A percentile compares a stretch with the other conserved stretches of the same genome.
These are phyloP conservation scores for Mycena sp. DNA, from an alignment of 1,284 basidiomycete genomes.

Conservation along the genomic window DNA sequence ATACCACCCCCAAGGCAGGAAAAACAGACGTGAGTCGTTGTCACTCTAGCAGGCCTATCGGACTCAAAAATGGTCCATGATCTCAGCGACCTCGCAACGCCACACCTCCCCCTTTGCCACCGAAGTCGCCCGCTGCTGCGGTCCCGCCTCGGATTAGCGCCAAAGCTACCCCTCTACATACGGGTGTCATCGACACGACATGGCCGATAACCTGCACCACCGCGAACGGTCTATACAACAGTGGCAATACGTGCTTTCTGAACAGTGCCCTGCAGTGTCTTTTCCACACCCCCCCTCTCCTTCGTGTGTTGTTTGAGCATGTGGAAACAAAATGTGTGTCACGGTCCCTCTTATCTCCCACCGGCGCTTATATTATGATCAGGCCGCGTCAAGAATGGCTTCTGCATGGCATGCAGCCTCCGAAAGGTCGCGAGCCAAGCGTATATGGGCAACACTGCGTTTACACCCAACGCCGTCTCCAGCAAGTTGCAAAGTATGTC, in stretches of 20 bases:
- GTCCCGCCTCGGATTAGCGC: slow-evolving; percentile 24
- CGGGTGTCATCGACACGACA: slow-evolving; percentile 62
- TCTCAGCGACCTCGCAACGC: slow-evolving; percentile 30
- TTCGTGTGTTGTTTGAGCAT: slow-evolving; percentile 75
- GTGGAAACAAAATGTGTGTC: slow-evolving; percentile 59
- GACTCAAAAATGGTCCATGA: slow-evolving; percentile 22
- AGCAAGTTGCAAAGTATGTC: slow-evolving; percentile 74
- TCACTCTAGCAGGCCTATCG: slow-evolving; percentile 5
- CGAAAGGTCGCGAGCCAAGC: slow-evolving; percentile 63
- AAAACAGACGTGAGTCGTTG: slow-evolving; percentile 51
- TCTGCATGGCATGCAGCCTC: slow-evolving; percentile 85
- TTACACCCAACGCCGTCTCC: slow-evolving; percentile 71
- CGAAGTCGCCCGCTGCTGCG: slow-evolving; percentile 34
- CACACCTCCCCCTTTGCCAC: slow-evolving; percentile 35
- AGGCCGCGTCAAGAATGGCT: slow-evolving; percentile 67
- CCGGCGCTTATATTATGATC: slow-evolving; percentile 23
- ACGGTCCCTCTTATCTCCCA: slow-evolving; percentile 5
- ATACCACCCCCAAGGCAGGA: slow-evolving; percentile 60
- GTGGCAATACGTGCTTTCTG: slow-evolving; percentile 97
- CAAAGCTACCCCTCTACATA: slow-evolving; percentile 52
- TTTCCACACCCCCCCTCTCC: slow-evolving; percentile 91
- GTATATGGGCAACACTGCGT: slow-evolving; percentile 55
- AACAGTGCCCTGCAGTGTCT: slow-evolving; percentile 97
- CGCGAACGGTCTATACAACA: slow-evolving; percentile 84
- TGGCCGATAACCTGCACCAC: slow-evolving; percentile 59